A percentile compares a stretch with the other conserved stretches of the same genome.
phyloP scores from a whole-genome alignment of 352 stramenopile genomes.

The Globisporangium carolinianum region DNA sequence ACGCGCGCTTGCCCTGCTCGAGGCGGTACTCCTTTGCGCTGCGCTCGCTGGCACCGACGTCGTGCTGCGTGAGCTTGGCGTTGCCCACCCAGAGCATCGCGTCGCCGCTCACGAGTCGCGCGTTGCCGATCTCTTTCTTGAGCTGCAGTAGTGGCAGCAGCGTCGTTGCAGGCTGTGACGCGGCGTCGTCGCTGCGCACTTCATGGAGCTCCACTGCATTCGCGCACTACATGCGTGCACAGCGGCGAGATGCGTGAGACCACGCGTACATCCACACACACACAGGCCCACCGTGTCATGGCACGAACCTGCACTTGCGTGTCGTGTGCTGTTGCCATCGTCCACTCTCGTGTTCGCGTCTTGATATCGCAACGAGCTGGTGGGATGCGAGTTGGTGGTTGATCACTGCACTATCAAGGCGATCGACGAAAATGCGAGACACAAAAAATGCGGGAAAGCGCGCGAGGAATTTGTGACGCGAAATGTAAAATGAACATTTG shows the following conservation, averaged over 20 bases:
- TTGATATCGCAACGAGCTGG: neutral
- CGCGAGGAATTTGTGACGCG: too few relatives aligned
- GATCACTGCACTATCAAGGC: too few relatives aligned
- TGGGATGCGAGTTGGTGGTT: too few relatives aligned
- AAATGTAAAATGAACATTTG: too few relatives aligned
- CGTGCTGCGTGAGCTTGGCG: conserved; percentile 37
- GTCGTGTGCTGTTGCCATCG: neutral
- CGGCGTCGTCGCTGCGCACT: conserved; percentile 27
- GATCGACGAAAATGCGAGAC: too few relatives aligned
- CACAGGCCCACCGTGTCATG: neutral
- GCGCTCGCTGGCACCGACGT: conserved; percentile 12
- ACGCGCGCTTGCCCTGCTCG: conserved; percentile 53
- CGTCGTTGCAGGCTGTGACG: conserved; percentile 20
- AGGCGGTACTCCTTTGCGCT: conserved; percentile 39
- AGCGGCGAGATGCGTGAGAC: neutral
- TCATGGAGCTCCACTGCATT: conserved; percentile 53
- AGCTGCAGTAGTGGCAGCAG: conserved; percentile 42
- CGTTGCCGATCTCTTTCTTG: conserved; percentile 79
- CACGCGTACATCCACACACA: neutral
- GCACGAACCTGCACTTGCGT: neutral
- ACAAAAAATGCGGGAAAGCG: too few relatives aligned
- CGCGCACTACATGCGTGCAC: conserved; percentile 28
- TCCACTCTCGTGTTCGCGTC: neutral
- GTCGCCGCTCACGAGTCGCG: conserved; percentile 67
- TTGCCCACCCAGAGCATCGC: conserved; percentile 61